Base-by-base conservation (phyloP, 495 filamentous ascomycete genomes). In the Xanthoparmelia taractica region DNA sequence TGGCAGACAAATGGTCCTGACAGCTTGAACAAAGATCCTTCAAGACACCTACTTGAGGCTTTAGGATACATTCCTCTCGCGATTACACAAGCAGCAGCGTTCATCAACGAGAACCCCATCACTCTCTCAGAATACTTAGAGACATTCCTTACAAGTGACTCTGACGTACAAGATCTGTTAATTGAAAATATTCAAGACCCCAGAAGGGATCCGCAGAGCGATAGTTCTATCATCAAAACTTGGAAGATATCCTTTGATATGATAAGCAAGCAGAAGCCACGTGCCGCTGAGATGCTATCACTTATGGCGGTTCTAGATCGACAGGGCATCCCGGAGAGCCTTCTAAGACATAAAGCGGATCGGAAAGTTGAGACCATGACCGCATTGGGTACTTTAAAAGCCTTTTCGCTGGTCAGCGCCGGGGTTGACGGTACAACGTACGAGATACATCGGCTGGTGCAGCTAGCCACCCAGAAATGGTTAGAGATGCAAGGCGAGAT, bases 401-500 rank as follows among this genome's bases (percentile, higher is more conserved):
- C 76, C 0, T 79, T 73, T 63, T 80, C 77, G 0, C 70, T 82
- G 8, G 65, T 80, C 33, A 65, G 27, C 4, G 45, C 59, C 0
- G 64, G 64, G 33, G 68, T 65, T 8, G 61, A 61, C 10, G 27
- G 40, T 36, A n/a, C 63, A 7, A 63, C 36, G 8, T 76, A 75
- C 15, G 66, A 73, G 27, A 67, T 81, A 61, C 77, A 80, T 69
- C 68, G 75, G 41, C 67, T 80, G 13, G 75, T 81, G 29, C 77
- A 80, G 59, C 45, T 80, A 15, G 72, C 73, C 18, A 74, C 70
- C 4, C 74, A 69, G 40, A 78, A 72, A 58, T 80, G 76, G 79
- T 70, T 81, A 2, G 62, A 68, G 25, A 61, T 63, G 8, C 63
- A 75, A 36, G 62, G 52, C 31, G 54, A 68, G 41, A 66, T 59